Base-by-base conservation (phyloP, 2,329 filamentous ascomycete species). In the Trichoderma sp. region DNA sequence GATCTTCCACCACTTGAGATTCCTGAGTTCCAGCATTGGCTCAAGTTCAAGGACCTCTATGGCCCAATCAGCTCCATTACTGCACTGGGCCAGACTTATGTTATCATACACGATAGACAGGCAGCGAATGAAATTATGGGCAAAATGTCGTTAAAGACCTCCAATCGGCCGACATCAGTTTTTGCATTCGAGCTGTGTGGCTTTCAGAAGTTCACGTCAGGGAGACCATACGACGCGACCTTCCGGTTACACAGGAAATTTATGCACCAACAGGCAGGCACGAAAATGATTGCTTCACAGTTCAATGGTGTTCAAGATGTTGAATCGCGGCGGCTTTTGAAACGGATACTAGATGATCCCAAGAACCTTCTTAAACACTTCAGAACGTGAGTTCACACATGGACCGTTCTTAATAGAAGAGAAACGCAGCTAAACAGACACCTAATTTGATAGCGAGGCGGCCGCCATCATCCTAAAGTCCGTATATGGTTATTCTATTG, bases 61-160 rank as follows among this genome's bases (percentile, higher is more conserved):
- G 82, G 82, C 0, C 78, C 78, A 3, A 77, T 82, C 21, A 81
- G 82, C 66, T 80, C 79, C 2, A 41, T 80, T 3, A 78, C 75
- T 4, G 72, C 77, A 2, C 5, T 79, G 27, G 79, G 84, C 78
- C 80, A 81, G 75, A 85, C 85, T 1, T 78, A 86, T 12, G 77
- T 88, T 35, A 78, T 88, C n/a, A 71, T 88, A 1, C 82, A 87
- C 75, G 85, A 86, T 72, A 78, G 80, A 71, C 75, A 83, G 14
- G 76, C 83, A 7, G 83, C 83, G 0, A 50, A 78, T 12, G 83
- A 86, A 3, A 79, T 87, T 3, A 77, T 87, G 21, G 83, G 76
- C 63, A 80, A 77, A 72, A 77, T 45, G 66, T 77, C 77, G 63
- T 56, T 71, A n/a, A 81, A 78, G 76, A 79, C 75, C 50, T 81